Base-by-base conservation (phyloP, 805 yeast genomes). In the Candida palmyrensis region DNA sequence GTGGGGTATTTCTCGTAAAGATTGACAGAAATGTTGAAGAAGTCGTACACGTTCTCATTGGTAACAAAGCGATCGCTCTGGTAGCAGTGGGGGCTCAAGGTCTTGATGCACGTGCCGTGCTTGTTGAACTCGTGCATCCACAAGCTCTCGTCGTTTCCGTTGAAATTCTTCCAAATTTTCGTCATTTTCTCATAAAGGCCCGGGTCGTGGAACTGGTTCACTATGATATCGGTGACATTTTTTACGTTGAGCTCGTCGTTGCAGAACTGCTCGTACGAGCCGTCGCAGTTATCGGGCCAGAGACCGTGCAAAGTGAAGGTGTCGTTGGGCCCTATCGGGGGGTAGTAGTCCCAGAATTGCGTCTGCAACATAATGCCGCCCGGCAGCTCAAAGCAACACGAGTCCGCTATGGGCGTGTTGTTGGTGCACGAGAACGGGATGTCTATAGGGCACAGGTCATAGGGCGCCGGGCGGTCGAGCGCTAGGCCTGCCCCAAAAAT, bases 91-190 rank as follows among this genome's bases (percentile, higher is more conserved):
- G 71, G 70, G 10, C 41, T 32, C 24, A 63, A 43, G 7, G 70
- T 63, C 20, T 53, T 57, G 40, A 65, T 55, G 41, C 71, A 65
- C 3, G 71, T 65, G 6, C 58, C 71, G 36, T 65, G 71, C 42
- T 65, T 65, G 48, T 65, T 65, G 48, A 44, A 65, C 43, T 65
- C 70, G 39, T 65, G 70, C 22, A 55, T 51, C 71, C 71, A 65
- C 33, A 65, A 48, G 14, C 44, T 39, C 21, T 50, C 54, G 34
- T 53, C 57, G 24, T 55, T 47, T 7, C 67, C 67, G 33, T 55
- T 48, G 47, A 50, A 49, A 39, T 56, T 48, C 40, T 49, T 55
- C 69, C 66, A 59, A 39, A 45, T 42, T 28, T 41, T 43, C 23
- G 39, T 38, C 62, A 66, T 59, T 37, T 53, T 52, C 12, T 45